A percentile compares a stretch with the other conserved stretches of the same genome.
Conservation (phyloP, 2,329 filamentous ascomycete genomes). For the Penicillium expansum region DNA sequence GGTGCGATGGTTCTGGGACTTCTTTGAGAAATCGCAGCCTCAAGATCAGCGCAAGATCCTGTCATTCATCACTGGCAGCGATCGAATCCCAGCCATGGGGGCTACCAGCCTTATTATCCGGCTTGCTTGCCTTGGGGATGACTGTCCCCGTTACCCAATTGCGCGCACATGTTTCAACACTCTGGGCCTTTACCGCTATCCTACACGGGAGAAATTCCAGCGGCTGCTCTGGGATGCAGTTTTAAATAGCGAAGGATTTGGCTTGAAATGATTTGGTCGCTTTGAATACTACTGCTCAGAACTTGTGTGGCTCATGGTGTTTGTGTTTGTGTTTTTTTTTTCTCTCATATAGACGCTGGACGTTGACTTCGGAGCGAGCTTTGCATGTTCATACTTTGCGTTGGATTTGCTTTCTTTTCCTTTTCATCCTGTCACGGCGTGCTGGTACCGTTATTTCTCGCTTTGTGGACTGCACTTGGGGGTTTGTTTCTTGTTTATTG, state of each 20-base stretch:
- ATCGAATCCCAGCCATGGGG: conserved; percentile 85
- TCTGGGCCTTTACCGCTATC: conserved; percentile 72
- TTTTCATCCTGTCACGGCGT: neutral
- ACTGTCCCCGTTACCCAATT: conserved; percentile 72
- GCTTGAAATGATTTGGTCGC: conserved; percentile 58
- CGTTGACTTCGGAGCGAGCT: conserved; percentile 5
- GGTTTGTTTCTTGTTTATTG: neutral
- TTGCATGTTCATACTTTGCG: neutral
- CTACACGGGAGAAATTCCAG: conserved; percentile 64
- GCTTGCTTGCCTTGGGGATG: conserved; percentile 71
- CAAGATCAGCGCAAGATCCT: conserved; percentile 73
- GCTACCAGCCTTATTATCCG: conserved; percentile 75
- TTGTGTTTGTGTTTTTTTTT: conserved; percentile 7
- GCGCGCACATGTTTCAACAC: conserved; percentile 91
- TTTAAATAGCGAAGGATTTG: conserved; percentile 88
- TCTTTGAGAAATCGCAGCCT: conserved; percentile 65
- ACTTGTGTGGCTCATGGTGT: neutral
- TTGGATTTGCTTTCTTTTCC: neutral
- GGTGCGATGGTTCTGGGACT: conserved; percentile 84
- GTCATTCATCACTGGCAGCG: conserved; percentile 84
- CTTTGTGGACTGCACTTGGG: neutral
- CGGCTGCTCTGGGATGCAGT: conserved; percentile 78
- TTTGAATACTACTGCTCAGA: neutral
- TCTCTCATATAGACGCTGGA: conserved; percentile 13
- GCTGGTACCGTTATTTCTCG: neutral